Evolutionary conservation across 2,329 filamentous ascomycete species (phyloP).

Genomic region (Pseudogymnoascus sp.): DNA sequence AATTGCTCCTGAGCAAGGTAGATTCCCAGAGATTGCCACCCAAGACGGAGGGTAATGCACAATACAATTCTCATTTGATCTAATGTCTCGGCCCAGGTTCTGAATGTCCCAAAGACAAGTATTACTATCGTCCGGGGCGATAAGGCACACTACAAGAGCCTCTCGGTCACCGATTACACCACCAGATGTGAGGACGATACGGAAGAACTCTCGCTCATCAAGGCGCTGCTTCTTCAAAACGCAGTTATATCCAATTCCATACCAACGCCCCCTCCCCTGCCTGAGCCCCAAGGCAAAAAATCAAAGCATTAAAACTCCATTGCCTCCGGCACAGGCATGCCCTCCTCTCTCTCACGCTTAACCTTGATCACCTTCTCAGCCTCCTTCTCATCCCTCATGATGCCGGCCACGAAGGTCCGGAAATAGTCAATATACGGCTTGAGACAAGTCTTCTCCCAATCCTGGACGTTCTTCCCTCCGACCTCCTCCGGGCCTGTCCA

Average conservation of each 20-base stretch:
- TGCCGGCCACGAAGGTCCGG: constrained; percentile 65
- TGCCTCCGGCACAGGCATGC: constrained; percentile 33
- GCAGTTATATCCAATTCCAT: constrained; percentile 3
- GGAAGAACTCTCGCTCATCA: constrained; percentile 5
- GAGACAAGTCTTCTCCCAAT: constrained; percentile 96
- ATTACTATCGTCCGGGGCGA: neutral
- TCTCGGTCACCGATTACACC: neutral
- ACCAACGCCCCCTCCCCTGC: neutral
- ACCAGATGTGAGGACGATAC: neutral
- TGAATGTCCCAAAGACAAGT: constrained; percentile 4
- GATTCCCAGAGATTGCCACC: neutral
- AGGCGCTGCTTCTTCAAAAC: neutral
- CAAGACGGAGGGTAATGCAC: neutral
- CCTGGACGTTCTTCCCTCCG: constrained; percentile 51
- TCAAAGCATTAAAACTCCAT: constrained; percentile 55
- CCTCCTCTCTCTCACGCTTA: constrained; percentile 44
- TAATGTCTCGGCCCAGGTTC: neutral
- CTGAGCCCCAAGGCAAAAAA: neutral
- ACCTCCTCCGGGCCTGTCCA: constrained; percentile 52
- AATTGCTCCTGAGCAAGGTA: constrained; percentile 3
- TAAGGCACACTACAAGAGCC: neutral
- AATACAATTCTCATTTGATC: neutral
- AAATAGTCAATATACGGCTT: constrained; percentile 92
- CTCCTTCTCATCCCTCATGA: constrained; percentile 67
- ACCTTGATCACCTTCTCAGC: constrained; percentile 44